A percentile compares a stretch with the other conserved stretches of the same genome.
Conservation (phyloP, 495 filamentous ascomycete genomes). For the Chaetomium tenue region DNA sequence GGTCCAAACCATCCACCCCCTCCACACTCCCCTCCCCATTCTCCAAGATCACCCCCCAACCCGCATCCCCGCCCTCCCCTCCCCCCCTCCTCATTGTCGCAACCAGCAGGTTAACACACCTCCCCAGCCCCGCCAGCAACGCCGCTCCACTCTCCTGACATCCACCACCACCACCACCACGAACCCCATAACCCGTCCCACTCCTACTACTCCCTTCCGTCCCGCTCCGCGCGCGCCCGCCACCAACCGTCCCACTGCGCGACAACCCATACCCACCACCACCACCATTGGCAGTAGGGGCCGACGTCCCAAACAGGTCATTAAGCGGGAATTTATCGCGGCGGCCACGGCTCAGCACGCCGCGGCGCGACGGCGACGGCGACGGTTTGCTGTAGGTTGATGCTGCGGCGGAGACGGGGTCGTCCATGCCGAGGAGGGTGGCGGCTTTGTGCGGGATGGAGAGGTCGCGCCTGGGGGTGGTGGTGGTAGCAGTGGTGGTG, state of each 20-base stretch:
- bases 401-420: not conserved
- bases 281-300: not conserved
- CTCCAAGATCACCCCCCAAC: not conserved
- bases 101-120: constrained; percentile 41
- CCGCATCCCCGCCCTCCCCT: too few species aligned
- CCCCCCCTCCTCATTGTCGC: constrained; percentile 34
- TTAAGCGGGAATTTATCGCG: not conserved
- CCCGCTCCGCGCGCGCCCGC: not conserved
- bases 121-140: constrained; percentile 39
- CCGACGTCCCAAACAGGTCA: not conserved
- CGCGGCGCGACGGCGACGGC: not conserved
- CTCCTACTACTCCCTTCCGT: not conserved
- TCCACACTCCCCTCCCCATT: not conserved
- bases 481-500: constrained; percentile 12
- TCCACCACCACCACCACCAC: not conserved
- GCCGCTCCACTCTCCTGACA: constrained; percentile 17
- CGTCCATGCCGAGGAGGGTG: constrained; percentile 41
- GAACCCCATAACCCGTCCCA: not conserved
- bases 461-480: constrained; percentile 23
- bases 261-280: not conserved
- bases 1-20: constrained; percentile 30
- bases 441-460: constrained; percentile 44
- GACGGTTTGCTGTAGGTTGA: not conserved
- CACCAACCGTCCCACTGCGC: not conserved
- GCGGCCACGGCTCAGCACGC: not conserved